Percentiles rank a stretch among this genome's conserved stretches.
Conservation (phyloP, 306 rosid species). For the Casuarina equisetifolia region DNA sequence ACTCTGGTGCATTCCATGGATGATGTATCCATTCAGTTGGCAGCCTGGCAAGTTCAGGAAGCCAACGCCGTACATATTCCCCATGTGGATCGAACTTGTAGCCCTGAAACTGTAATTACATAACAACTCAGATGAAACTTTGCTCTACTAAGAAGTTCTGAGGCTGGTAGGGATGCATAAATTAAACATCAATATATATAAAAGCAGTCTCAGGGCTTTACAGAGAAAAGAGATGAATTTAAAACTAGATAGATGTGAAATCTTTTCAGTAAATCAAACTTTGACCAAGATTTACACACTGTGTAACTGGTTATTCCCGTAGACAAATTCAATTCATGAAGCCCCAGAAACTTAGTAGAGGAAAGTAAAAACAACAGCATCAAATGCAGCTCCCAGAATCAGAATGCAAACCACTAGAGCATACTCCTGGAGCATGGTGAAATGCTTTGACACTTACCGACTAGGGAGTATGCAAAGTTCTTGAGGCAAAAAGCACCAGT, state of each 20-base stretch:
- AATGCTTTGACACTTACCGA: background rate
- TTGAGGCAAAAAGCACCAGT: background rate
- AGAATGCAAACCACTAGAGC: background rate
- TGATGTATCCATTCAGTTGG: conserved; percentile 97
- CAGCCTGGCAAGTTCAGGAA: conserved; percentile 83
- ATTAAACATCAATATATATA: conserved; percentile 7
- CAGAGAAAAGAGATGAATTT: background rate
- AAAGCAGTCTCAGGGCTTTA: conserved; percentile 18
- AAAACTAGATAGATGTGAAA: background rate
- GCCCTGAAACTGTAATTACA: conserved; percentile 66
- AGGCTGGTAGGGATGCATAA: conserved; percentile 10
- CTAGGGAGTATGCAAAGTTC: background rate
- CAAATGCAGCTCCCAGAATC: background rate
- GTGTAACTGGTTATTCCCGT: conserved; percentile 7
- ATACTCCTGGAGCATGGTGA: background rate
- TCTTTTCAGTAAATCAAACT: background rate
- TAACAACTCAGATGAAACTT: conserved; percentile 30
- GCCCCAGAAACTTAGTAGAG: background rate
- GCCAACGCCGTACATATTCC: conserved; percentile 91
- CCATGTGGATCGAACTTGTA: conserved; percentile 85
- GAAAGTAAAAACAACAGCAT: background rate
- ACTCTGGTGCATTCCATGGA: conserved; percentile 92
- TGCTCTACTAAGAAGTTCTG: conserved; percentile 21
- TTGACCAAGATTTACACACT: background rate
- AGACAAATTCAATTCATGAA: background rate